A percentile compares a stretch with the other conserved stretches of the same genome.
These are phyloP conservation scores for Ophiocordyceps camponoti-rufipedis DNA, from an alignment of 2,329 filamentous ascomycete species.

Conservation along the genomic window DNA sequence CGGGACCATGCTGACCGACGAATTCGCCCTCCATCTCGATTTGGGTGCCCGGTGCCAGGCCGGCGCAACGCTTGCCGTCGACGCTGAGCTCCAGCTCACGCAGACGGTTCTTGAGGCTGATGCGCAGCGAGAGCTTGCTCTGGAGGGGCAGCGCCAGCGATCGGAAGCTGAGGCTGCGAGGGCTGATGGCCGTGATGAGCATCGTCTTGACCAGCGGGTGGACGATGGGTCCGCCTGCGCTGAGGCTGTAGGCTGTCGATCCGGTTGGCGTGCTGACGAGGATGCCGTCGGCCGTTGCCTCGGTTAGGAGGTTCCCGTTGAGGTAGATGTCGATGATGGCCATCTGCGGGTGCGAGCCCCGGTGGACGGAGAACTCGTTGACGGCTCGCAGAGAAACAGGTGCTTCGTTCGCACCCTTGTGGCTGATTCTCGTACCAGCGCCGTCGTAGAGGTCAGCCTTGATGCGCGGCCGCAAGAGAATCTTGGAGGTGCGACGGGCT, in stretches of 20 bases:
- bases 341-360: slow-evolving; percentile 76
- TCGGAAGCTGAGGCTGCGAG: slow-evolving; percentile 78
- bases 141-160: slow-evolving; percentile 78
- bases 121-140: slow-evolving; percentile 61
- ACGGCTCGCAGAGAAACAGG: slow-evolving; percentile 48
- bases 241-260: slow-evolving; percentile 90
- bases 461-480: slow-evolving; percentile 72
- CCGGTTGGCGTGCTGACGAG: slow-evolving; percentile 88
- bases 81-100: slow-evolving; percentile 64
- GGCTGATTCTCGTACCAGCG: slow-evolving; percentile 41
- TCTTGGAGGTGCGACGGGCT: slow-evolving; percentile 51
- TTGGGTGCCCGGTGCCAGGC: slow-evolving; percentile 60
- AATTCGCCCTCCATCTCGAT: slow-evolving; percentile 78
- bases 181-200: slow-evolving; percentile 85
- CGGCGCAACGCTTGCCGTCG: slow-evolving; percentile 52
- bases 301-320: slow-evolving; percentile 75
- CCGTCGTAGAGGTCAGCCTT: slow-evolving; percentile 70
- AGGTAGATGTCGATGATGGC: slow-evolving; percentile 85
- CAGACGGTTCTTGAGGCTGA: slow-evolving; percentile 66
- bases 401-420: slow-evolving; percentile 18
- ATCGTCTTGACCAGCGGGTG: slow-evolving; percentile 82
- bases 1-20: slow-evolving; percentile 30
- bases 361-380: slow-evolving; percentile 89
- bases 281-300: slow-evolving; percentile 89
- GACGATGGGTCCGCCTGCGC: slow-evolving; percentile 79